Conservation (phyloP, 495 filamentous ascomycete genomes). For the Trypethelium eluteriae region DNA sequence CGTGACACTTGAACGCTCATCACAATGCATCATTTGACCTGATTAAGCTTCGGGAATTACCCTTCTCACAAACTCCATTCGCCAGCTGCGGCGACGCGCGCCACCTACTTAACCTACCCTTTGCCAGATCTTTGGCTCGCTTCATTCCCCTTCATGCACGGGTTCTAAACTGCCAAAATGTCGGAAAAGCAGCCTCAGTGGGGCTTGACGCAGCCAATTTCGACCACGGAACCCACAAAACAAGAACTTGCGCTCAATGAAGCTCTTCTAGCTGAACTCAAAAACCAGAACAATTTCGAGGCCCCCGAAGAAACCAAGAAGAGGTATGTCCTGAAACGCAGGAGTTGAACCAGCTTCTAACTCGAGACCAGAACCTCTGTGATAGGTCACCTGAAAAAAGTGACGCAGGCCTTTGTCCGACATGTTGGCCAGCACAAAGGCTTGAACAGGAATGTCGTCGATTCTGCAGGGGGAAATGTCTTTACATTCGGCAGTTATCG, state of each 20-base stretch:
- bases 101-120: not conserved
- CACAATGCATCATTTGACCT: too few species aligned
- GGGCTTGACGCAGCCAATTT: constrained; percentile 83
- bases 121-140: not conserved
- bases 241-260: constrained; percentile 67
- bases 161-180: constrained; percentile 5
- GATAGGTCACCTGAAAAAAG: constrained; percentile 50
- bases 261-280: constrained; percentile 71
- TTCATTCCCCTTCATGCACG: not conserved
- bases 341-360: constrained; percentile 11
- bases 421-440: constrained; percentile 68
- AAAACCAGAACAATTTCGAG: constrained; percentile 86
- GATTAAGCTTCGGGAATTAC: too few species aligned
- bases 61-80: not conserved
- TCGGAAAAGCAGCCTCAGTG: constrained; percentile 44
- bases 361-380: constrained; percentile 13
- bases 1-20: not conserved
- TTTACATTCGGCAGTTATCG: constrained; percentile 94
- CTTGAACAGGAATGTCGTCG: constrained; percentile 64
- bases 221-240: constrained; percentile 62
- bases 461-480: constrained; percentile 77
- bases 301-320: constrained; percentile 67
- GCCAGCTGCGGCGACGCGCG: not conserved
- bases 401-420: constrained; percentile 77
- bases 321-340: constrained; percentile 44